Percentiles rank a stretch among this genome's conserved stretches.
Evolutionary conservation across 441 rosid species (phyloP).

Genomic region (Eruca vesicaria): DNA sequence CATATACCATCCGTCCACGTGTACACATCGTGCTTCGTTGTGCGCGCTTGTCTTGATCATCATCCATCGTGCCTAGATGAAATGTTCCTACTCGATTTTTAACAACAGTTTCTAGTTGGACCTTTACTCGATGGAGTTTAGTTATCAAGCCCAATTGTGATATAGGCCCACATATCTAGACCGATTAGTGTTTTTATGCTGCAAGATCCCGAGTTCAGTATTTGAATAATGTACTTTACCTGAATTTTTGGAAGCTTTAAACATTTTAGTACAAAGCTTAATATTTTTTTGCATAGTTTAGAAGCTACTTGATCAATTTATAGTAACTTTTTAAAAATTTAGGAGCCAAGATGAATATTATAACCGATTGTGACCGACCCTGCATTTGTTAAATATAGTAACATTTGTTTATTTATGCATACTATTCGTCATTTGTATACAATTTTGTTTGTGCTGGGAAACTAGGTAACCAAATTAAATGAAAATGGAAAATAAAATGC

Average conservation of each 20-base stretch:
- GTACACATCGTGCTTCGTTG: conserved; percentile 29
- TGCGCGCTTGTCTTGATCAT: conserved; percentile 16
- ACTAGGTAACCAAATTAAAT: neutral
- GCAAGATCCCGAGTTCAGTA: neutral
- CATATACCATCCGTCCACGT: neutral
- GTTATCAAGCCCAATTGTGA: neutral
- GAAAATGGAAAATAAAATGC: neutral
- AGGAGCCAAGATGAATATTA: neutral
- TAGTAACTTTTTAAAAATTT: neutral
- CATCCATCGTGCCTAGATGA: conserved; percentile 29
- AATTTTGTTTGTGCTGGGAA: neutral
- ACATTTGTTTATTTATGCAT: neutral
- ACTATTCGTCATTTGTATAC: neutral
- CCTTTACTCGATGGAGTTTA: neutral
- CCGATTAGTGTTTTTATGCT: neutral
- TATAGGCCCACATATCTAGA: neutral
- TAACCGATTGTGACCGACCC: neutral
- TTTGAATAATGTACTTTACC: neutral
- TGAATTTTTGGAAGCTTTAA: neutral
- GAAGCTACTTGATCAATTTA: neutral
- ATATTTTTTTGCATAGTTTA: neutral
- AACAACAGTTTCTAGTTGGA: neutral
- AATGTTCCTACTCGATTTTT: neutral
- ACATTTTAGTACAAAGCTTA: neutral
- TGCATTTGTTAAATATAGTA: neutral